A percentile compares a stretch with the other conserved stretches of the same genome.
phyloP scores from a whole-genome alignment of 139 green algal genomes.

The Pleodorina starrii region DNA sequence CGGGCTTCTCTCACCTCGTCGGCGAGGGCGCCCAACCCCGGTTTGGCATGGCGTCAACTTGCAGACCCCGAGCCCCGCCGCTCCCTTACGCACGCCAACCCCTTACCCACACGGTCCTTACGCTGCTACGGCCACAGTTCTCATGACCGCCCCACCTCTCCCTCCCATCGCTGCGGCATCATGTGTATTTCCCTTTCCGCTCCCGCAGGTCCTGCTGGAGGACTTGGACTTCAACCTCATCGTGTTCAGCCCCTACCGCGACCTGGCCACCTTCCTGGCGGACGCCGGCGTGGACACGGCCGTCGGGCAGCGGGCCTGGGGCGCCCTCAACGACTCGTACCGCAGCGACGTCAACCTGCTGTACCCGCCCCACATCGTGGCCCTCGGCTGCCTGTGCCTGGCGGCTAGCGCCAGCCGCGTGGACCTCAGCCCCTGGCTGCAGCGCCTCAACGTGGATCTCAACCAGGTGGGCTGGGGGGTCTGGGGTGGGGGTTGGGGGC shows the following conservation, averaged over 20 bases:
- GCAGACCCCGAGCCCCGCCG: too few species aligned
- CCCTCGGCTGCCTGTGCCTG: constrained; percentile 73
- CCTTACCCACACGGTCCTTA: too few species aligned
- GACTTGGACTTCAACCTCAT: constrained; percentile 80
- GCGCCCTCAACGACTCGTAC: constrained; percentile 79
- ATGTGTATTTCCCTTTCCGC: too few species aligned
- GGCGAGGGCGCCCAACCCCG: too few species aligned
- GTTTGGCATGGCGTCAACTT: too few species aligned
- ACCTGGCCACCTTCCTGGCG: constrained; percentile 54
- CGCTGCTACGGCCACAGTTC: too few species aligned
- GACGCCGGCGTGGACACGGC: constrained; percentile 53
- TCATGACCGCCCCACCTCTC: too few species aligned
- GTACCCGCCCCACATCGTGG: constrained; percentile 80
- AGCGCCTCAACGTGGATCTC: constrained; percentile 45
- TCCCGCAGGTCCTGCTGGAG: constrained; percentile 78
- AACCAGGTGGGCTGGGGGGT: constrained; percentile 41
- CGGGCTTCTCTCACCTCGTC: too few species aligned
- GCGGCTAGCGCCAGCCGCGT: constrained; percentile 57
- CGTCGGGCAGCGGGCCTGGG: constrained; percentile 67
- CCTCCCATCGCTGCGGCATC: too few species aligned
- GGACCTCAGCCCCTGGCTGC: constrained; percentile 43
- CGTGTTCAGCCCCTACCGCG: constrained; percentile 78
- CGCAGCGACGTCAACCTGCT: constrained; percentile 70
- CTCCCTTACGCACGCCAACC: too few species aligned
- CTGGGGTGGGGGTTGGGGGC: too few species aligned